Base-by-base conservation (phyloP, 495 filamentous ascomycete genomes). In the Apiosordaria backusii region DNA sequence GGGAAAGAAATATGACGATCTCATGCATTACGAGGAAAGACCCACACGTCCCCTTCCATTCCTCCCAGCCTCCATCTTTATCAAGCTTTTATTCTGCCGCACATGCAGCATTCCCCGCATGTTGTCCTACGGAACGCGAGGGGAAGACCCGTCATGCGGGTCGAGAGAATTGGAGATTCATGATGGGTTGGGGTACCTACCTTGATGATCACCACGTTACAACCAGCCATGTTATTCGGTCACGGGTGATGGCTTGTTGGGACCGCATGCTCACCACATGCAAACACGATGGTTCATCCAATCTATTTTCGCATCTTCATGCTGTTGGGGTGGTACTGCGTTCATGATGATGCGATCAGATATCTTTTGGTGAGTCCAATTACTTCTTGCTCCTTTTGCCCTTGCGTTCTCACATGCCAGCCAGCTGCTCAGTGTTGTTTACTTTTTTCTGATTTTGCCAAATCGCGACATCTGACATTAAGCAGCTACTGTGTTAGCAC, bases 161-260 rank as follows among this genome's bases (percentile, higher is more conserved):
- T 23, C 18, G 10, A 19, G 18, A 6, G 21, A 54, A 54, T 22
- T 18, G 18, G 16, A n/a, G 18, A 22, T 4, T 54, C 52, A 19
- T 55, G 13, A 22, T 55, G n/a, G 52, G 52, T 55, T 55, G 52
- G n/a, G n/a, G n/a, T 55, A 55, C 52, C 22, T 19, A 21, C 52
- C 19, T 19, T 23, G n/a, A 23, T 22, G 52, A 55, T 55, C 52
- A 55, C 52, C 52, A 55, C 52, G 52, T 55, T 55, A 23, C 52
- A 55, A 18, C 52, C 52, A 55, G n/a, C 52, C 52, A 13, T 45
- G 35, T 45, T 45, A n/a, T 55, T 55, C 52, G 52, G 52, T 55
- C 52, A 55, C 52, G 52, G 52, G 52, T 7, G 22, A 15, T 13
- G 16, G 35, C 9, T 45, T 45, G 35, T 13, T 45, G 35, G 35